phyloP scores from a whole-genome alignment of 345 rosid genomes.

The Xanthoceras sorbifolium region DNA sequence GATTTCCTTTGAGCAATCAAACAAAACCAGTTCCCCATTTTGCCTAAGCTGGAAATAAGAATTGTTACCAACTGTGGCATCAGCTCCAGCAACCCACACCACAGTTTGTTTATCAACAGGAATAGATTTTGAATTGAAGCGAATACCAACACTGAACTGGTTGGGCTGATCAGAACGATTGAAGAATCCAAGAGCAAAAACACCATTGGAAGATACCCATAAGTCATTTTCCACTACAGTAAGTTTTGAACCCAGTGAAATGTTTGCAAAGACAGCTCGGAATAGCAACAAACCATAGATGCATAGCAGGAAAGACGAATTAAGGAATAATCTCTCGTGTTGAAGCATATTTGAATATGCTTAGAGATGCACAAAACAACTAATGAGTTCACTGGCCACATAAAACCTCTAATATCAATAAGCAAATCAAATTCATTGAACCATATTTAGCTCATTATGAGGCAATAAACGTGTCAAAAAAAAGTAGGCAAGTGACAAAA shows the following conservation, averaged over 20 bases:
- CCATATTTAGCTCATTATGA: constrained; percentile 10
- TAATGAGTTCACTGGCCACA: constrained; percentile 18
- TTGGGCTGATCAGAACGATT: constrained; percentile 48
- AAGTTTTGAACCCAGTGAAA: constrained; percentile 66
- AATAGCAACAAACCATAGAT: constrained; percentile 41
- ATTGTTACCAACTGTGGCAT: constrained; percentile 44
- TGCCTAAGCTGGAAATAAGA: constrained; percentile 67
- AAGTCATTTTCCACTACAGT: constrained; percentile 46
- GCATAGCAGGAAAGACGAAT: constrained; percentile 37
- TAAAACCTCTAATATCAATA: constrained; percentile 12
- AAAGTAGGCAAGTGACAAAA: constrained; percentile 5
- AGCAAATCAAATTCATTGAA: constrained; percentile 15
- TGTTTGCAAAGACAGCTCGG: constrained; percentile 44
- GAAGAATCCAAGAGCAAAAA: constrained; percentile 73
- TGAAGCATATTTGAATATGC: constrained; percentile 42
- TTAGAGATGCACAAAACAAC: constrained; percentile 23
- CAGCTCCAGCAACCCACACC: constrained; percentile 85
- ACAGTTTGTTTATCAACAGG: constrained; percentile 48
- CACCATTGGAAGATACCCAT: constrained; percentile 72
- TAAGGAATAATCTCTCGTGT: constrained; percentile 11
- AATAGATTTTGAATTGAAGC: constrained; percentile 59
- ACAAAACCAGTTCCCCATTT: constrained; percentile 65
- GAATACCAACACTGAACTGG: constrained; percentile 73
- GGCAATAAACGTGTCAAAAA: not conserved
- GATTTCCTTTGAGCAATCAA: constrained; percentile 46